Evolutionary conservation across 2,329 filamentous ascomycete species (phyloP), one percentile per base, ranked within the genome.

Genomic region (Alternaria consortialis): DNA sequence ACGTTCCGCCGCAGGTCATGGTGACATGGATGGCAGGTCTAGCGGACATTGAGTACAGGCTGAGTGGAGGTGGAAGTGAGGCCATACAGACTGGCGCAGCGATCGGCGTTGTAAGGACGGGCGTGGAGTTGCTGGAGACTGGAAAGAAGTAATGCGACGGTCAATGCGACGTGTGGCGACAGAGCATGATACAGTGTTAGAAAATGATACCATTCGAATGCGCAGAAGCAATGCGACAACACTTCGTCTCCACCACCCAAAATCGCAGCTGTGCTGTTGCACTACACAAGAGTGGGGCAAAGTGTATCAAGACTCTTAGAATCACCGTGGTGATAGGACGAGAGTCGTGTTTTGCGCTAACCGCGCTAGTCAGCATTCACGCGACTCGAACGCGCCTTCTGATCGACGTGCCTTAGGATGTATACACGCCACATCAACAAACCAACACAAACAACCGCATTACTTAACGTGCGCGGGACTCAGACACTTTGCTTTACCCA

Each of bases 21-120:
- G 91, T 98, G 53, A 87, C 90, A 3, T 99, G 95, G 95, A 82
- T 99, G 63, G 91, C 95, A 61, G 94, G 94, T 0, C 81, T 99
- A 56, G 93, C 94, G 0, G 92, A 97, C 70, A 91, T 99, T 53
- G 95, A 99, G 82, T 96, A 96, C 80, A 85, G 95, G 63, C 83
- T 99, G 6, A 91, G 94, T 34, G 91, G 93, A 43, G 95, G 95
- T 23, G 94, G 91, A 1, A 93, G 89, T 60, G 95, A 99, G 81
- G 82, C 84, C 6, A 87, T 99, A 60, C 95, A 99, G 83, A 98
- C 95, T 0, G 94, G 95, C 7, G 95, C 94, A 0, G 84, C 97
- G 46, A 92, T 98, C 11, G 95, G 94, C 1, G 92, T 97, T 5
- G 87, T 99, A 42, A 85, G 95, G 63, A 91, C 87, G 57, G 95